Evolutionary conservation across 108 stramenopile species (phyloP), one percentile per base, ranked within the genome.

Genomic region (Skeletonema menzelii): DNA sequence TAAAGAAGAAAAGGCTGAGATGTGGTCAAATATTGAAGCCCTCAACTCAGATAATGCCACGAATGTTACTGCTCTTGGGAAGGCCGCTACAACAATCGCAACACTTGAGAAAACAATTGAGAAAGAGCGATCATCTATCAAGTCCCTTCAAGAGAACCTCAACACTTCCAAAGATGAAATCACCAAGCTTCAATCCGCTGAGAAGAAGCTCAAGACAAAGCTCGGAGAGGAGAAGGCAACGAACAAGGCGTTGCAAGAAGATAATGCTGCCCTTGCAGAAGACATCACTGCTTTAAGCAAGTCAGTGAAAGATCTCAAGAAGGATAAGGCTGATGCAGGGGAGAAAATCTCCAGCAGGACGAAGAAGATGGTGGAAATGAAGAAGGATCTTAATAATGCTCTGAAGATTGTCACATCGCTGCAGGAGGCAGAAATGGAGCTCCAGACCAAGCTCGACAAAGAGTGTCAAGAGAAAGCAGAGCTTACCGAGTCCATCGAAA

Each of bases 291-390:
- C 49, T 53, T 53, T 53, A 22, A 53, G 0, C 8, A 53, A 53
- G 49, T 53, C 49, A 22, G 49, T 53, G 5, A 22, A 53, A 53
- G 49, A 53, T 22, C 65, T 27, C 17, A 66, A 66, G 65, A 57
- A 66, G 56, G 56, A 57, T 27, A 56, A 58, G 53, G 22, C 56
- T 3, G 20, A 19, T 14, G 24, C 56, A 57, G 65, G 10, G 12
- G 65, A 66, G 56, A 57, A 66, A 57, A 57, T 57, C n/a, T 3
- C 53, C 1, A 57, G 55, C 24, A 58, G 55, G 10, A 66, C 49
- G 19, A 56, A 66, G 56, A 57, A 66, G 20, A 24, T 58, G 65
- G 56, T 56, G 28, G 56, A 57, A 26, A 8, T 57, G 24, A 56
- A 66, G 56, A 22, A 57, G 56, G 27, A 56, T 13, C 19, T 57